Percentiles rank a stretch among this genome's conserved stretches.
Evolutionary conservation across 306 rosid genomes (phyloP).

Genomic region (Heteromeles arbutifolia): DNA sequence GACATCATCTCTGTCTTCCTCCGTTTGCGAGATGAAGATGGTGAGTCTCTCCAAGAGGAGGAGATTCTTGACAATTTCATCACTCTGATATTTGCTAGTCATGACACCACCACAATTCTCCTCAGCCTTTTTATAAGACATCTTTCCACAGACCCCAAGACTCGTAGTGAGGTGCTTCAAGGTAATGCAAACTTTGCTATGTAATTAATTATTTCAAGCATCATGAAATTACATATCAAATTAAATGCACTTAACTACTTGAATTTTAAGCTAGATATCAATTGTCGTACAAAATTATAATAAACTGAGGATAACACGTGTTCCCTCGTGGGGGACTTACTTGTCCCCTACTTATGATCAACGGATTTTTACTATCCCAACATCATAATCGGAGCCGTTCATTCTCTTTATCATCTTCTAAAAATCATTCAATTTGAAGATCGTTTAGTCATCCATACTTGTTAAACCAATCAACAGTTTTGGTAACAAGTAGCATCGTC

Average conservation of each 20-base stretch:
- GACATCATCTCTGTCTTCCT: not conserved
- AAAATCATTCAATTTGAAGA: too few species aligned
- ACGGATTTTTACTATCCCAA: not conserved
- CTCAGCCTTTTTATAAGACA: constrained; percentile 4
- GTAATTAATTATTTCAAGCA: not conserved
- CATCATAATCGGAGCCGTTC: too few species aligned
- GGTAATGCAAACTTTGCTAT: not conserved
- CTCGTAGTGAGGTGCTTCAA: constrained; percentile 1
- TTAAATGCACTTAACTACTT: too few species aligned
- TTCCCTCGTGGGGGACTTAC: too few species aligned
- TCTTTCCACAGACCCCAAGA: not conserved
- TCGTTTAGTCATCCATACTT: too few species aligned
- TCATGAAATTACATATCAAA: not conserved
- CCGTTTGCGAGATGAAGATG: constrained; percentile 10
- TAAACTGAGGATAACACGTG: too few species aligned
- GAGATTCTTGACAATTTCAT: constrained; percentile 11
- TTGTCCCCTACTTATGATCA: too few species aligned
- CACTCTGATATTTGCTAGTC: constrained; percentile 1
- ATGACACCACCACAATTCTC: constrained; percentile 9
- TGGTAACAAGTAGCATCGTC: too few species aligned
- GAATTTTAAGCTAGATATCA: too few species aligned
- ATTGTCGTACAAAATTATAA: too few species aligned
- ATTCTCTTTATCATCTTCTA: too few species aligned
- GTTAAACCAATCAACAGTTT: too few species aligned
- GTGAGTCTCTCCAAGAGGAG: not conserved